Evolutionary conservation across 306 rosid species (phyloP).

Genomic region (Dicorynia guianensis): DNA sequence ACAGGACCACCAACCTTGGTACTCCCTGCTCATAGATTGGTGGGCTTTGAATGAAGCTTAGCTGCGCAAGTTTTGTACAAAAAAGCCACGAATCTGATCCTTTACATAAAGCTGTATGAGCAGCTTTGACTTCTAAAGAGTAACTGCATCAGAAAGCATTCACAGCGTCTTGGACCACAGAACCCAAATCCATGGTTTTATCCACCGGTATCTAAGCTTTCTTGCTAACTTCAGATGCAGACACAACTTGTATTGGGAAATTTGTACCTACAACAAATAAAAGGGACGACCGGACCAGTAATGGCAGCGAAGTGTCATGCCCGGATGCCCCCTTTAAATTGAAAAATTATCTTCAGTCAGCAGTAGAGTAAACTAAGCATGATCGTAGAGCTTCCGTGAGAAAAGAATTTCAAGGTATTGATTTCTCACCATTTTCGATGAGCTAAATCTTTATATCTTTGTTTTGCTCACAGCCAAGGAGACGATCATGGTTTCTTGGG

Average conservation of each 20-base stretch:
- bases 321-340: no score
- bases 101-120: neutral
- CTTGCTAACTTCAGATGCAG: neutral
- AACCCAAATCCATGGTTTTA: neutral
- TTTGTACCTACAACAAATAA: no score
- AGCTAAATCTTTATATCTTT: neutral
- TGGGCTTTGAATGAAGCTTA: conserved; percentile 3
- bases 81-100: no score
- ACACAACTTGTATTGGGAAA: neutral
- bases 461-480: conserved; percentile 1
- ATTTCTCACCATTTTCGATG: neutral
- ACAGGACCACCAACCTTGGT: conserved; percentile 1
- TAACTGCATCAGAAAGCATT: neutral
- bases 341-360: no score
- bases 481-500: conserved; percentile 12
- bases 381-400: conserved; percentile 25
- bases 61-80: neutral
- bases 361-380: conserved; percentile 27
- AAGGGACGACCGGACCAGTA: no score
- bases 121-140: conserved; percentile 3
- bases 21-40: neutral
- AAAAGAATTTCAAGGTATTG: neutral
- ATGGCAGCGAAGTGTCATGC: no score
- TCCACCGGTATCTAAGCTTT: neutral
- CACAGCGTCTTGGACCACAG: conserved; percentile 1